Base-by-base conservation (phyloP, 2,329 filamentous ascomycete species). In the Cordyceps farinosa region DNA sequence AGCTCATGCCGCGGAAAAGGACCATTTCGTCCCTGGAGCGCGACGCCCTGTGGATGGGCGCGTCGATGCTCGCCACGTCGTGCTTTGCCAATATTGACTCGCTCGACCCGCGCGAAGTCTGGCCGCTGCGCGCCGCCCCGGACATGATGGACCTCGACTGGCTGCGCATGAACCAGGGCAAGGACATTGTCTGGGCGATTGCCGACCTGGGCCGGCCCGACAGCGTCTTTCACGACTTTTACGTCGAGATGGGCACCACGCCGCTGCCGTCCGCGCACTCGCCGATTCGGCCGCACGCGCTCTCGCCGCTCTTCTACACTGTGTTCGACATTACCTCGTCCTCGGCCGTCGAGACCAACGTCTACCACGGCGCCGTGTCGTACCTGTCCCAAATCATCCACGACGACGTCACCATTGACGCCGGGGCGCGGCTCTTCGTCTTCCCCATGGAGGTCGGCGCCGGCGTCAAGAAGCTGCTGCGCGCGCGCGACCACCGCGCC, bases 111-210 rank as follows among this genome's bases (percentile, higher is more conserved):
- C 73, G 80, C 63, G 71, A 83, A 65, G 74, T 80, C 5, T 87
- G 84, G 84, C 85, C 84, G 1, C 70, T 87, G 1, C 79, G 76
- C 34, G 65, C 71, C 34, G 65, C 71, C 2, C 68, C 73, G 0
- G 73, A 73, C 1, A 61, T 72, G 1, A 69, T 72, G 1, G 81
- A 85, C 65, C 72, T 87, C 3, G 76, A 81, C 66, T 88, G 84
- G 85, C 70, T 87, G 5, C 79, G 74, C 42, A 77, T 87, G 67
- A 78, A 75, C 64, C 77, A 82, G 15, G 81, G 82, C 0, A 86
- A 87, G 71, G 78, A 76, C 62, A 74, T 77, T 10, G 72, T 87
- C 2, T 85, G 79, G 77, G 69, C 76, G 3, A 67, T 84, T 0
- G 75, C 79, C 0, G 73, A 84, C 59, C 80, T 82, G 0, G 61